Evolutionary conservation across 1,284 basidiomycete species (phyloP), one percentile per base, ranked within the genome.

Genomic region (Phylloporus gajari): DNA sequence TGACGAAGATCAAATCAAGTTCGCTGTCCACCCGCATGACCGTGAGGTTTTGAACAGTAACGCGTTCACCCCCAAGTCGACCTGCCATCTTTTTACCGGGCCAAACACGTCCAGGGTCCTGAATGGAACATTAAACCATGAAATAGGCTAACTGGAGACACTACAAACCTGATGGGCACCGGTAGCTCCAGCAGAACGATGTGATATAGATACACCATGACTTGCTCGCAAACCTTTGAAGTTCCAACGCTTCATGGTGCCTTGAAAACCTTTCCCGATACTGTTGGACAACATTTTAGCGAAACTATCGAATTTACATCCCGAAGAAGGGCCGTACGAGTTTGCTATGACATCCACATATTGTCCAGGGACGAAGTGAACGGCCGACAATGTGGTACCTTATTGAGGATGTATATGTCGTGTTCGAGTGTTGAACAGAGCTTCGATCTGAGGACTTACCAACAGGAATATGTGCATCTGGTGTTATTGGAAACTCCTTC

Each of bases 61-160:
- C 91, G 61, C 93, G 93, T 75, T 91, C 88, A 72, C 92, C 93
- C 69, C 98, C 98, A 89, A 98, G 93, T 63, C 94, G 93, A 63
- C 97, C 98, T 15, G 97, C 93, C 97, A 99, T 99, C 87, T 98
- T 99, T 86, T 97, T 98, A 59, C 97, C 97, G 25, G 97, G 97
- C 87, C 95, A 96, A 23, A 98, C 89, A 81, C 97, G 91, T 68
- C 97, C 97, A 51, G 97, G 97, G 80, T 98, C 96, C 95, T 97
- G 77, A 21, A 74, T 42, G 32, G 70, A 70, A 51, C 68, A 62
- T 75, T 76, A 40, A 77, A 71, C 35, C 73, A 69, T 78, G 68
- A 30, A 6, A 53, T 30, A 60, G 30, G 59, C 56, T 19, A 51
- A 30, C 71, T 32, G 8, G 5, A 67, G 48, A 65, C 12, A 62